Conservation (phyloP, 1,284 basidiomycete species). For the Ceratorhiza oryzae-sativae region DNA sequence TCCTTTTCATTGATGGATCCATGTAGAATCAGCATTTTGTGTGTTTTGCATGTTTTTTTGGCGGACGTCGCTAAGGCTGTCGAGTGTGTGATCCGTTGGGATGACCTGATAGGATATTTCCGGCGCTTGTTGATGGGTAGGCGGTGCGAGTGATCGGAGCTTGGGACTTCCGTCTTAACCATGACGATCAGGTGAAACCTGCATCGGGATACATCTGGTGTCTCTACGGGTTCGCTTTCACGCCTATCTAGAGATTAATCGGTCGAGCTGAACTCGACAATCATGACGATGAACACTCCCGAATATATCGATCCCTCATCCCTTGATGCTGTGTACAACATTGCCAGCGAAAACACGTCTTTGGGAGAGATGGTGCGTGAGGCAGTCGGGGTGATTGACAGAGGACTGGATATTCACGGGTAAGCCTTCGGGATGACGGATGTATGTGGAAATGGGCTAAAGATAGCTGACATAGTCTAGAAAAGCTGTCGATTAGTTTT, state of each 20-base stretch:
- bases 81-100: neutral
- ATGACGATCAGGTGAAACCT: constrained; percentile 26
- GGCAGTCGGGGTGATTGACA: constrained; percentile 79
- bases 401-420: constrained; percentile 78
- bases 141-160: constrained; percentile 7
- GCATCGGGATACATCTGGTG: neutral
- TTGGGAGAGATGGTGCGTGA: constrained; percentile 72
- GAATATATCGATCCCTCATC: constrained; percentile 32
- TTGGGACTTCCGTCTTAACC: constrained; percentile 15
- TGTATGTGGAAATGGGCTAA: neutral
- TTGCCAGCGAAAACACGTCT: constrained; percentile 13
- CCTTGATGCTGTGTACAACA: constrained; percentile 41
- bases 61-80: neutral
- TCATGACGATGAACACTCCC: neutral
- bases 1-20: constrained; percentile 17
- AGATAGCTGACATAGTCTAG: constrained; percentile 56
- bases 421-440: constrained; percentile 51
- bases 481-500: constrained; percentile 85
- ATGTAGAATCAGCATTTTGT: constrained; percentile 26
- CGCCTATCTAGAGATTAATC: constrained; percentile 5
- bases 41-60: neutral
- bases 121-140: constrained; percentile 29
- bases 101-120: neutral
- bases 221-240: too few relatives aligned
- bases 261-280: neutral